Conservation (phyloP, 169 alveolate species). For the Plasmodium knowlesi region DNA sequence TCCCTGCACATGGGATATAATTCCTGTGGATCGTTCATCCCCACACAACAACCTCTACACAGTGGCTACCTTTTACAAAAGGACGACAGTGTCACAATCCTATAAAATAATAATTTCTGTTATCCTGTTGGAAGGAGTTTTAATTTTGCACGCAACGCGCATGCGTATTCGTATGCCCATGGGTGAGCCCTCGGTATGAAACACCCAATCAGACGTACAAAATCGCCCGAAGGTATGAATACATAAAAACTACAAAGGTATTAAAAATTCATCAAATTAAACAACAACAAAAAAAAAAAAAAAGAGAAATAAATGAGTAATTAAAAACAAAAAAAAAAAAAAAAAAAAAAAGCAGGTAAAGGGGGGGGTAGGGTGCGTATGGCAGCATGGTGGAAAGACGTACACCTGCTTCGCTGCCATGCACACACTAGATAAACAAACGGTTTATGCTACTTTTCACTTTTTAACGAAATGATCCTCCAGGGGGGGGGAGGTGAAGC, state of each 20-base stretch:
- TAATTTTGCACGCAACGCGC: neutral
- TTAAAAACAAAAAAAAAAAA: neutral
- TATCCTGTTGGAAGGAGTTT: neutral
- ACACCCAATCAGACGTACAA: neutral
- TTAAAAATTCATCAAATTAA: slow-evolving; percentile 32
- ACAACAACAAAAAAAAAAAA: slow-evolving; percentile 23
- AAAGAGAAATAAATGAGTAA: neutral
- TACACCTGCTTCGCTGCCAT: neutral
- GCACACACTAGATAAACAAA: neutral
- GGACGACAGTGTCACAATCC: neutral
- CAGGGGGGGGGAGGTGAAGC: too few relatives aligned
- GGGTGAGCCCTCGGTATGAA: neutral
- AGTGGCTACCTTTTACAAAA: neutral
- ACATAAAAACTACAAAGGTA: slow-evolving; percentile 25
- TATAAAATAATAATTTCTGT: neutral
- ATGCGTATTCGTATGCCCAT: neutral
- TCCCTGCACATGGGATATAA: neutral
- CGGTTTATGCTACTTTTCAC: neutral
- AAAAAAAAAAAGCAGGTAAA: neutral
- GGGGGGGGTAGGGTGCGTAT: neutral
- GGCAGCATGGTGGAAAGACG: neutral
- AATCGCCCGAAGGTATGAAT: neutral
- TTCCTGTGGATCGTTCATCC: neutral
- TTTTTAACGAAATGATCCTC: neutral
- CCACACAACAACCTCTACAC: neutral